Evolutionary conservation across 257 asterid species (phyloP).

Genomic region (Avicennia marina): DNA sequence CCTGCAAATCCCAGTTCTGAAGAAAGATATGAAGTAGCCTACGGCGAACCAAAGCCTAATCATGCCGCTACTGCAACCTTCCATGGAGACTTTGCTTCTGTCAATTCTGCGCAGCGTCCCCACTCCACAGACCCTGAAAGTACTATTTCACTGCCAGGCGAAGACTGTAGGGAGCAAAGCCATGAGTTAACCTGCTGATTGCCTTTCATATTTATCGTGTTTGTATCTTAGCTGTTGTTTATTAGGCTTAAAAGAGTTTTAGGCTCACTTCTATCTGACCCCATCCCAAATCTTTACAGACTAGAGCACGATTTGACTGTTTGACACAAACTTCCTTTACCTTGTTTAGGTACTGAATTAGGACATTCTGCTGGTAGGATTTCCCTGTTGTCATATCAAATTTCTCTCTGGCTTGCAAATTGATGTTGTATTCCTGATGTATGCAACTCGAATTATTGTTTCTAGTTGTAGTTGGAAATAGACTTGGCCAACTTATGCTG

Average conservation of each 20-base stretch:
- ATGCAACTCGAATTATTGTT: too few relatives aligned
- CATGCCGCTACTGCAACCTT: not conserved
- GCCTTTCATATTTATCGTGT: constrained; percentile 8
- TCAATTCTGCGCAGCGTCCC: not conserved
- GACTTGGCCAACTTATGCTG: too few relatives aligned
- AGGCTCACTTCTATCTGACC: constrained; percentile 43
- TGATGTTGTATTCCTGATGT: not conserved
- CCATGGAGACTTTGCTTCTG: not conserved
- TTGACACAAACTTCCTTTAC: not conserved
- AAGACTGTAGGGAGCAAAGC: not conserved
- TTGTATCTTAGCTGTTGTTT: constrained; percentile 28
- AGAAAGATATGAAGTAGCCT: constrained; percentile 26
- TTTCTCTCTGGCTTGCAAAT: constrained; percentile 18
- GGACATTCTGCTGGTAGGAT: constrained; percentile 26
- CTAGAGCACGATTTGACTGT: constrained; percentile 25
- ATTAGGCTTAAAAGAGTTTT: constrained; percentile 22
- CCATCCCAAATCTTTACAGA: too few relatives aligned
- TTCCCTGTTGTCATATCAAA: constrained; percentile 6
- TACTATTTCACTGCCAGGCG: not conserved
- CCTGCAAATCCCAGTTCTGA: constrained; percentile 30
- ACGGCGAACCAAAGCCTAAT: not conserved
- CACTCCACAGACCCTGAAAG: not conserved
- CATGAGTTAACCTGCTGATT: constrained; percentile 2
- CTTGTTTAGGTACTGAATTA: constrained; percentile 34
- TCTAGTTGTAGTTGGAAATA: too few relatives aligned